Conservation (phyloP, 2,329 filamentous ascomycete species). For the Aspergillus neoniger region DNA sequence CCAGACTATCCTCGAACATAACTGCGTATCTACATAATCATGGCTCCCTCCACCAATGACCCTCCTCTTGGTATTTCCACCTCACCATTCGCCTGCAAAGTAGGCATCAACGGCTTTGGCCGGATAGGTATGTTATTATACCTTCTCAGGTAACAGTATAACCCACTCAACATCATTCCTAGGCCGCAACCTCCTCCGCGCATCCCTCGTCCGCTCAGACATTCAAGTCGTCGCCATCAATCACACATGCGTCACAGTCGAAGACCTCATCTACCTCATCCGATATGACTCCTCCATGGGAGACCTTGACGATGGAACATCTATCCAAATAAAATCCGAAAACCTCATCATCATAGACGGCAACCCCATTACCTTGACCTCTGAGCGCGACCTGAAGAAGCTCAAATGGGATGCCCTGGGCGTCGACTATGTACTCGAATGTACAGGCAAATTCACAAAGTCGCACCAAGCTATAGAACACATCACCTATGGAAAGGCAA, state of each 20-base stretch:
- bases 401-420: constrained; percentile 31
- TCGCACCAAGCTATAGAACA: constrained; percentile 73
- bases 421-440: constrained; percentile 33
- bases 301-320: constrained; percentile 95
- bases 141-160: not conserved
- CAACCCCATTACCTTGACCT: constrained; percentile 27
- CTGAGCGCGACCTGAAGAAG: constrained; percentile 31
- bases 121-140: constrained; percentile 63
- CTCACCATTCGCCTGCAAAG: constrained; percentile 53
- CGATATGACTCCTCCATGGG: constrained; percentile 56
- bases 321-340: constrained; percentile 86
- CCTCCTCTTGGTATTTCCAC: not conserved
- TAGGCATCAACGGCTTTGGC: constrained; percentile 95
- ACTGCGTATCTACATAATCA: not conserved
- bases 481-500: constrained; percentile 76
- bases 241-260: constrained; percentile 31
- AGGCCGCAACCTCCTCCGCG: constrained; percentile 65
- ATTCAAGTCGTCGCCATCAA: constrained; percentile 33
- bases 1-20: not conserved
- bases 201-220: constrained; percentile 25
- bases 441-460: constrained; percentile 64
- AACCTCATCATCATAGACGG: constrained; percentile 60
- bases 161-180: no score
- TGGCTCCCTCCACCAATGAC: not conserved
- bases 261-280: constrained; percentile 35